phyloP scores from a whole-genome alignment of 352 stramenopile genomes.

The Phytophthora constricta region DNA sequence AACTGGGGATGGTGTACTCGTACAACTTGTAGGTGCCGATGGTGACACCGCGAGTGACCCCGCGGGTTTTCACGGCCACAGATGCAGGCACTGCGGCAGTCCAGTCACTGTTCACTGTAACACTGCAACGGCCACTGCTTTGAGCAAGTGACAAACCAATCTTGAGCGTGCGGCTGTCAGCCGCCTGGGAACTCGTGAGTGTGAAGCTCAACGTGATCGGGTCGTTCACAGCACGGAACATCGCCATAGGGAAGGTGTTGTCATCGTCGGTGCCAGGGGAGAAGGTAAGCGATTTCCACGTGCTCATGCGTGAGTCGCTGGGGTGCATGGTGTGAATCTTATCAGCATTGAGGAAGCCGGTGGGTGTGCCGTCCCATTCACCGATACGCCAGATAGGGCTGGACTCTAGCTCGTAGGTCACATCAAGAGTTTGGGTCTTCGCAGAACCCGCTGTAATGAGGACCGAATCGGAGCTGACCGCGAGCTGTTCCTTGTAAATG shows the following conservation, averaged over 20 bases:
- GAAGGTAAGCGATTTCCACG: slow-evolving; percentile 40
- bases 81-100: slow-evolving; percentile 28
- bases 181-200: slow-evolving; percentile 32
- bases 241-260: slow-evolving; percentile 49
- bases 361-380: slow-evolving; percentile 54
- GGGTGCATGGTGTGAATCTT: slow-evolving; percentile 65
- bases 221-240: slow-evolving; percentile 57
- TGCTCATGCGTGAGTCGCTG: slow-evolving; percentile 46
- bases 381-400: slow-evolving; percentile 53
- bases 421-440: slow-evolving; percentile 25
- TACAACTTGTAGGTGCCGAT: slow-evolving; percentile 56
- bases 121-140: slow-evolving; percentile 37
- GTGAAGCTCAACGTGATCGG: slow-evolving; percentile 42
- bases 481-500: slow-evolving; percentile 56
- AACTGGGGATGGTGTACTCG: slow-evolving; percentile 49
- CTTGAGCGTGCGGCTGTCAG: slow-evolving; percentile 31
- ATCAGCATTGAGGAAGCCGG: slow-evolving; percentile 54
- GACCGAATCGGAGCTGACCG: slow-evolving; percentile 38
- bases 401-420: slow-evolving; percentile 31
- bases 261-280: slow-evolving; percentile 19
- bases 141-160: slow-evolving; percentile 55
- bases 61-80: slow-evolving; percentile 46
- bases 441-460: slow-evolving; percentile 18
- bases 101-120: slow-evolving; percentile 51
- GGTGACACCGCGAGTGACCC: slow-evolving; percentile 51